Conservation (phyloP, 2,329 filamentous ascomycete genomes). For the Fusarium camptoceras region DNA sequence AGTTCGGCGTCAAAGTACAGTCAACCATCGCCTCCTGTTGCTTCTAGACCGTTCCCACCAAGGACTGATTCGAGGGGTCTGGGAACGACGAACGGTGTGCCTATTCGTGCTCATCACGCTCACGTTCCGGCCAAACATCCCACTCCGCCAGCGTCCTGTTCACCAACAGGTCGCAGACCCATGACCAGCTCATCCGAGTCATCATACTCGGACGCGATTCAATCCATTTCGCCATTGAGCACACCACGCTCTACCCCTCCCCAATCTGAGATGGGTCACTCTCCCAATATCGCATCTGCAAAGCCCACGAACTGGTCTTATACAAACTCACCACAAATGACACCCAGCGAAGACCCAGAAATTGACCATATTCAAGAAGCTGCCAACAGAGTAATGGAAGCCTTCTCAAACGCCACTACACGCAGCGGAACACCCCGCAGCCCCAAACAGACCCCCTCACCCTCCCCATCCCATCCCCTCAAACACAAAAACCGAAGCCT, state of each 20-base stretch:
- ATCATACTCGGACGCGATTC: constrained; percentile 54
- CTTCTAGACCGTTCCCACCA: constrained; percentile 9
- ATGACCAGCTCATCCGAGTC: constrained; percentile 52
- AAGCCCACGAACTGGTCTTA: constrained; percentile 37
- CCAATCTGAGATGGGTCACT: constrained; percentile 54
- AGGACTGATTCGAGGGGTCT: constrained; percentile 2
- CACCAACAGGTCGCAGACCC: constrained; percentile 25
- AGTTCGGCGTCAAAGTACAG: constrained; percentile 12
- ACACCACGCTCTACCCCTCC: constrained; percentile 57
- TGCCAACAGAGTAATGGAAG: constrained; percentile 49
- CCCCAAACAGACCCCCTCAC: constrained; percentile 23
- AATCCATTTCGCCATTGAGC: constrained; percentile 51
- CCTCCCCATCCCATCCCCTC: constrained; percentile 52
- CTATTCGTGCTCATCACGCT: constrained; percentile 1
- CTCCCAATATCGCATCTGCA: constrained; percentile 26
- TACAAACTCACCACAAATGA: constrained; percentile 36
- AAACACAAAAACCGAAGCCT: constrained; percentile 45
- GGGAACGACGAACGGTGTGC: neutral
- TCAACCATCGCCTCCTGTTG: constrained; percentile 19
- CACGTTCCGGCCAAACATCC: constrained; percentile 24
- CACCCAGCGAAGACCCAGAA: constrained; percentile 34
- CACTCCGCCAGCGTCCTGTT: constrained; percentile 1
- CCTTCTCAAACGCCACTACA: constrained; percentile 46
- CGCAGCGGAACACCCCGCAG: constrained; percentile 31
- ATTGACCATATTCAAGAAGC: constrained; percentile 49